Conservation (phyloP, 2,329 filamentous ascomycete genomes). For the Aspergillus chevalieri region DNA sequence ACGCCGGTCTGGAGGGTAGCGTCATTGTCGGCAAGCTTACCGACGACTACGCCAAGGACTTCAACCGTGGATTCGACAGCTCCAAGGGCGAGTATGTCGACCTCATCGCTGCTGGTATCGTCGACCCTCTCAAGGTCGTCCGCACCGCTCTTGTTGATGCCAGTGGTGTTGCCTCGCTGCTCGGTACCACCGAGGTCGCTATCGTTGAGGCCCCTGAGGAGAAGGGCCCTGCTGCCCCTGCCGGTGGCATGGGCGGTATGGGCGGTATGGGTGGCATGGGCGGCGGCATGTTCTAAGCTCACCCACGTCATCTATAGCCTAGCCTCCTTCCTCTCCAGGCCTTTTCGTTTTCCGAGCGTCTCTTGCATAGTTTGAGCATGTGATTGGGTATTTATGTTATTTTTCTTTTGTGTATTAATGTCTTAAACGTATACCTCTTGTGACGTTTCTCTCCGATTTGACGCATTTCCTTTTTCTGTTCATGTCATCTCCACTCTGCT, state of each 20-base stretch:
- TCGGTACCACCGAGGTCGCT: slow-evolving; percentile 96
- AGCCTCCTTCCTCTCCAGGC: slow-evolving; percentile 16
- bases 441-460: slow-evolving; percentile 4
- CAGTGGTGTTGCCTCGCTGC: slow-evolving; percentile 89
- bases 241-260: slow-evolving; percentile 47
- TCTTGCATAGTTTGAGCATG: slow-evolving; percentile 30
- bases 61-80: slow-evolving; percentile 98
- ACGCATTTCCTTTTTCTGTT: slow-evolving; percentile 2
- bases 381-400: slow-evolving; percentile 16
- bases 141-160: slow-evolving; percentile 92
- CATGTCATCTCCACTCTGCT: slow-evolving; percentile 21
- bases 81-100: slow-evolving; percentile 96
- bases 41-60: slow-evolving; percentile 83
- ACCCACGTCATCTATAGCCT: background rate
- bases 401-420: slow-evolving; percentile 20
- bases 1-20: slow-evolving; percentile 90
- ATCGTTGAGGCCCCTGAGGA: slow-evolving; percentile 95
- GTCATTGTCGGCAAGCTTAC: slow-evolving; percentile 97
- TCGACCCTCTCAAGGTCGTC: slow-evolving; percentile 99
- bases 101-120: slow-evolving; percentile 95
- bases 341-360: slow-evolving; percentile 22
- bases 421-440: slow-evolving; percentile 14
- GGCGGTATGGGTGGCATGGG: slow-evolving; percentile 59
- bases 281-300: slow-evolving; percentile 57
- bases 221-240: slow-evolving; percentile 58